Evolutionary conservation across 208 protist species (phyloP), one percentile per base, ranked within the genome.

Genomic region (Endotrypanum monterogeii): DNA sequence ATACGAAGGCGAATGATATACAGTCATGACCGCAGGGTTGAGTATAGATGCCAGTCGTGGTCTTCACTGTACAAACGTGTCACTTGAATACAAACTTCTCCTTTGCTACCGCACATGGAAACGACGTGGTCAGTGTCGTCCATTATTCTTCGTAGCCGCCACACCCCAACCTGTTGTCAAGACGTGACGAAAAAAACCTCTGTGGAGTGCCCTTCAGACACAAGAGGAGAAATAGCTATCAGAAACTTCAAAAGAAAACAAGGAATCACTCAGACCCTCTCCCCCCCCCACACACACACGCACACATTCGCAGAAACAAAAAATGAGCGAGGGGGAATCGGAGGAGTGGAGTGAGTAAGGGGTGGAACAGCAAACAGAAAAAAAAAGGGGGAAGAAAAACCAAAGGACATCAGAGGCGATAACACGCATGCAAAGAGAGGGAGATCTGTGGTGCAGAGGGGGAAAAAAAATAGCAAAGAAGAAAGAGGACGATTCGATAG

Each of bases 401-500:
- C 44, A 11, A 48, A 48, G 51, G n/a, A 61, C 23, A 35, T 20
- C 30, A 48, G 8, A 48, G 44, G 12, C 44, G 44, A 48, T 48
- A 63, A n/a, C 18, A 14, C 50, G 41, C 48, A 39, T 14, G 12
- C 23, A 57, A 4, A 28, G 5, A 28, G 35, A 51, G 23, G 30
- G 2, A 50, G 37, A 52, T 23, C 30, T n/a, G 63, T 37, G 44
- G 14, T 28, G 46, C 23, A n/a, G 2, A 54, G 25, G 23, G 4
- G 46, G 61, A 67, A 67, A 18, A 68, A 37, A 44, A 60, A 25
- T 18, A 25, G 55, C 23, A 69, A 30, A 46, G 71, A 67, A 57
- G 60, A 50, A 66, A 32, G 50, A 12, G 51, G 67, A 32, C 18
- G 44, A n/a, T n/a, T 23, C 67, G 56, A 54, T 2, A 74, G 35